Evolutionary conservation across 2,329 filamentous ascomycete species (phyloP), one percentile per base, ranked within the genome.

Genomic region (Colletotrichum eremochloae): DNA sequence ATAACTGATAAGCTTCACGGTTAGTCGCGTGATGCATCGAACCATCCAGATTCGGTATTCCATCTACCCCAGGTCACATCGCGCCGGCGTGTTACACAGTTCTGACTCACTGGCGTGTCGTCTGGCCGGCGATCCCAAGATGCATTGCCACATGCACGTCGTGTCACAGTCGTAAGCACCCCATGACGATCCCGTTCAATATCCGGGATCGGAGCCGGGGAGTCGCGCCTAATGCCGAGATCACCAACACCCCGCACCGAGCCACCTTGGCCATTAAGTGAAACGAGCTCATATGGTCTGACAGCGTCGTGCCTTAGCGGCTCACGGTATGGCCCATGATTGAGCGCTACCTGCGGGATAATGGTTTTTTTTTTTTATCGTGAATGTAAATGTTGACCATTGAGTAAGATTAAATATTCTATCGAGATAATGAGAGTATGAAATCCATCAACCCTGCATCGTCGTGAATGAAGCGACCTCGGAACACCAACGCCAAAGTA

Each of bases 151-250:
- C 40, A 56, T 64, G 50, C 62, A 64, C 20, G 62, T 56, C 36
- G 62, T 36, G 62, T 44, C 52, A 55, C 62, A 40, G 18, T 56
- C 29, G 29, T 40, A 40, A 56, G 62, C 62, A 64, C 50, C 48
- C 48, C 62, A 64, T 24, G 11, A 3, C 40, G 62, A 64, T 56
- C 62, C 38, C 62, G 40, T 64, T 44, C 50, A 7, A n/a, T n/a
- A 46, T 56, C 62, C 62, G 50, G 50, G 18, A 56, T 56, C 62
- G 62, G 62, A 36, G 38, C 24, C 62, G 62, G 62, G 24, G 50
- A 20, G 20, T 9, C 24, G 24, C 18, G 11, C 14, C 38, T 64
- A 5, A 31, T 64, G 62, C 62, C 62, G 62, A 56, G 50, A 64
- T 18, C 50, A 24, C 18, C 40, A 36, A 31, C 24, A 42, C 61